Conservation (phyloP, 2,329 filamentous ascomycete species). For the Botrytis cinerea region DNA sequence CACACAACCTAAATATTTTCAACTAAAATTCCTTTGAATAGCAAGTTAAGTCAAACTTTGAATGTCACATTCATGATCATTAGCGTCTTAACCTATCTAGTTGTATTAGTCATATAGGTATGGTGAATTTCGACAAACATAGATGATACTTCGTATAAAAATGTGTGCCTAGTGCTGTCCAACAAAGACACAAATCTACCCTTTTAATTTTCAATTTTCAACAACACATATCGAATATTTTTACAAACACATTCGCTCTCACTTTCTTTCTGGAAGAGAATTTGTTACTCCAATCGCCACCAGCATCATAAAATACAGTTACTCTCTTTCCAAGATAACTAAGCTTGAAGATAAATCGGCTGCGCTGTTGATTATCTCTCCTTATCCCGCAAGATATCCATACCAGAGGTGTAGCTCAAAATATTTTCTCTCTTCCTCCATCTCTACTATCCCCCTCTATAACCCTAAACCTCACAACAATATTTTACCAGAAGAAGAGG, state of each 20-base stretch:
- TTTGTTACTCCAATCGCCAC: neutral
- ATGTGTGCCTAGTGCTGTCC: accelerated
- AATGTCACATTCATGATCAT: neutral
- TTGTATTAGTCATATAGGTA: neutral
- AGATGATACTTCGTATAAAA: neutral
- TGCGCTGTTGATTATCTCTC: neutral
- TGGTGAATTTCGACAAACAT: neutral
- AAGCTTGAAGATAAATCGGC: neutral
- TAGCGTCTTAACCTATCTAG: neutral
- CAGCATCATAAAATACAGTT: neutral
- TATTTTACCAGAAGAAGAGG: neutral
- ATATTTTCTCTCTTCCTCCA: neutral
- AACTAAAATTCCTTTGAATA: neutral
- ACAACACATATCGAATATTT: neutral
- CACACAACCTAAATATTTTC: neutral
- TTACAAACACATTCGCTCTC: neutral
- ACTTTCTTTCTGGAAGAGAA: neutral
- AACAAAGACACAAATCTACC: neutral
- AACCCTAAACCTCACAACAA: neutral
- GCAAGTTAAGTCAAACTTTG: neutral
- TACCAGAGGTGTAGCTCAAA: neutral
- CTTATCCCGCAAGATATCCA: neutral
- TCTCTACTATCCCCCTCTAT: neutral
- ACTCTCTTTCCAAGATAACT: neutral
- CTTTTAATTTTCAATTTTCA: neutral